Evolutionary conservation across 2,329 filamentous ascomycete genomes (phyloP).

Genomic region (Diaporthe batatas): DNA sequence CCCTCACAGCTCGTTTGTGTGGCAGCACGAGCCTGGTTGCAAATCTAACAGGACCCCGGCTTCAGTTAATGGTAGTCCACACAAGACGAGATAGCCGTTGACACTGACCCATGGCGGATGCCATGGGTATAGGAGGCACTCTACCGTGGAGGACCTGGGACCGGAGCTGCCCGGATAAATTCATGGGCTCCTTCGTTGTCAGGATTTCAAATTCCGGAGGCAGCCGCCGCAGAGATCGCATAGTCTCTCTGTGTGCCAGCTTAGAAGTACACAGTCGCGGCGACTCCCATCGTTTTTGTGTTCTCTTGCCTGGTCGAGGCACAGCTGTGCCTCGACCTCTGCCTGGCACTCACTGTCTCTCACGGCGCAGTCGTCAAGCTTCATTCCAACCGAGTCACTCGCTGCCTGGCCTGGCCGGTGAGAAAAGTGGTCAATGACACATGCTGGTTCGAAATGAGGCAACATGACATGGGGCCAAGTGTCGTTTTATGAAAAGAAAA

Average conservation of each 20-base stretch:
- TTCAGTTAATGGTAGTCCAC: neutral
- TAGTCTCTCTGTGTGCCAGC: neutral
- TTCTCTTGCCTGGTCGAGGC: neutral
- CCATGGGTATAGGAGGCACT: neutral
- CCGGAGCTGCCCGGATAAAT: constrained; percentile 17
- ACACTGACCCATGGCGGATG: neutral
- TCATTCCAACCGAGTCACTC: neutral
- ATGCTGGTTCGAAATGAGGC: neutral
- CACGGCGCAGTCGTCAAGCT: neutral
- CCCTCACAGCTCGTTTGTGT: neutral
- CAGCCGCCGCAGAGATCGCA: constrained; percentile 8
- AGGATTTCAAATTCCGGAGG: constrained; percentile 1
- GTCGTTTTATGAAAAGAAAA: neutral
- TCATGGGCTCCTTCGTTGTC: neutral
- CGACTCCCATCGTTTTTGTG: neutral
- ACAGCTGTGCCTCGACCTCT: neutral
- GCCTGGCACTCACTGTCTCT: neutral
- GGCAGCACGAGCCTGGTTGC: constrained; percentile 11
- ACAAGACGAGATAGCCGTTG: neutral
- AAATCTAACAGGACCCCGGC: neutral
- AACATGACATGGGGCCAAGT: neutral
- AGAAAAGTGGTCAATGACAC: neutral
- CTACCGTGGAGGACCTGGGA: neutral
- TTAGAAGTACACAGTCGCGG: neutral
- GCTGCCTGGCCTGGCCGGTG: neutral